Conservation (phyloP, 495 filamentous ascomycete species). For the Pseudevernia furfuracea region DNA sequence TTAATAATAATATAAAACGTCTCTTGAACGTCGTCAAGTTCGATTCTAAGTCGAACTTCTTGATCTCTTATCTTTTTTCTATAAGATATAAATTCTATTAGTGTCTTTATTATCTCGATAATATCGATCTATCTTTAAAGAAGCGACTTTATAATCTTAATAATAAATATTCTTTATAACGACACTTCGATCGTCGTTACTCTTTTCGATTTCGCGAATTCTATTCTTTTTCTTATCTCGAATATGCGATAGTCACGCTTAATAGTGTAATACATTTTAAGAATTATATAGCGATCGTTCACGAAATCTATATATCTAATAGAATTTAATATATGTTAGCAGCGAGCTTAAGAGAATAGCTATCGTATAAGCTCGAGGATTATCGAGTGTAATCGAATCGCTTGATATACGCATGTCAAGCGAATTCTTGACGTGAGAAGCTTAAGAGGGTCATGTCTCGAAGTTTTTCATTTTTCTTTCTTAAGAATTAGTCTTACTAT, state of each 20-base stretch:
- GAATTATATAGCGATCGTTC: neutral
- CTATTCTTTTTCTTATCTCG: no score
- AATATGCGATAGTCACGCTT: neutral
- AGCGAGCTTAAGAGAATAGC: no score
- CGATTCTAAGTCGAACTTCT: no score
- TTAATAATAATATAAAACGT: constrained; percentile 1
- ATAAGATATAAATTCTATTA: neutral
- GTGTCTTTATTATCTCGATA: constrained; percentile 1
- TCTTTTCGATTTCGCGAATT: neutral
- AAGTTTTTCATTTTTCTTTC: no score
- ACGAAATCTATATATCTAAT: neutral
- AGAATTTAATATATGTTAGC: neutral
- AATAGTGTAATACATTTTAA: neutral
- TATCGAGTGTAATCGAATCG: no score
- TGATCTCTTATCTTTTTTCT: constrained; percentile 22
- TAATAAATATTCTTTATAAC: neutral
- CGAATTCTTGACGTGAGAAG: no score
- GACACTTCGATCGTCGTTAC: neutral
- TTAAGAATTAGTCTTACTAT: no score
- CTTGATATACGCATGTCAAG: no score
- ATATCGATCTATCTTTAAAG: constrained; percentile 10
- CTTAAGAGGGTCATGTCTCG: no score
- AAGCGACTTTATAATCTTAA: constrained; percentile 3
- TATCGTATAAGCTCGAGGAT: no score
- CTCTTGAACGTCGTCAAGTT: neutral